phyloP scores from a whole-genome alignment of 345 rosid genomes.

The Corchorus olitorius region DNA sequence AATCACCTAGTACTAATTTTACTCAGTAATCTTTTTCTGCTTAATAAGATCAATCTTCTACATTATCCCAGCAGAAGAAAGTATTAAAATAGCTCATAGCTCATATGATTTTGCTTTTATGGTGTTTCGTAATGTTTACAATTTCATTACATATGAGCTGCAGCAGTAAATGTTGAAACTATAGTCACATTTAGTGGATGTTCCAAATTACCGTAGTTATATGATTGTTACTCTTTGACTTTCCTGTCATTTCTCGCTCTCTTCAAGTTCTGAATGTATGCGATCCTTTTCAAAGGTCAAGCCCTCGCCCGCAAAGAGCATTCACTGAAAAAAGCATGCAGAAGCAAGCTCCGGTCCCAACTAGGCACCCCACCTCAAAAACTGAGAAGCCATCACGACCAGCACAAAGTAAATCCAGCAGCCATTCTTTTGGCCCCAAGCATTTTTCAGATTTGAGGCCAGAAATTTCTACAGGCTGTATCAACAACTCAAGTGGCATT shows the following conservation, averaged over 20 bases:
- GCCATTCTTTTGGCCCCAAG: conserved; percentile 28
- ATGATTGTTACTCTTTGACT: conserved; percentile 1
- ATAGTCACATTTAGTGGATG: neutral
- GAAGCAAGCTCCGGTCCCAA: conserved; percentile 32
- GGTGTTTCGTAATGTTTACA: neutral
- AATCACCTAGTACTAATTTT: neutral
- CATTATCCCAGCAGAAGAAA: neutral
- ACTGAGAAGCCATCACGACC: conserved; percentile 40
- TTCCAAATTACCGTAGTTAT: neutral
- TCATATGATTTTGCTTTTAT: neutral
- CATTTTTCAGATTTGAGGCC: conserved; percentile 29
- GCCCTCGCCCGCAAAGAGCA: conserved; percentile 61
- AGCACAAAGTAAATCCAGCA: conserved; percentile 43
- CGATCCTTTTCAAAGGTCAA: conserved; percentile 44
- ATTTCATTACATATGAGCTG: neutral
- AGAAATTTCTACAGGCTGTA: conserved; percentile 13
- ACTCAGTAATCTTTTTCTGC: neutral
- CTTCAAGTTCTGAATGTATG: conserved; percentile 11
- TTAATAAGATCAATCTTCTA: neutral
- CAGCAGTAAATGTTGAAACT: neutral
- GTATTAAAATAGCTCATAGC: neutral
- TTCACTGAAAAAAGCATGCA: conserved; percentile 34
- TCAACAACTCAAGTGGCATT: conserved; percentile 25
- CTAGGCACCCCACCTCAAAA: conserved; percentile 34
- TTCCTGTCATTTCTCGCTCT: neutral